Base-by-base conservation (phyloP, 257 asterid species). In the Phtheirospermum japonicum region DNA sequence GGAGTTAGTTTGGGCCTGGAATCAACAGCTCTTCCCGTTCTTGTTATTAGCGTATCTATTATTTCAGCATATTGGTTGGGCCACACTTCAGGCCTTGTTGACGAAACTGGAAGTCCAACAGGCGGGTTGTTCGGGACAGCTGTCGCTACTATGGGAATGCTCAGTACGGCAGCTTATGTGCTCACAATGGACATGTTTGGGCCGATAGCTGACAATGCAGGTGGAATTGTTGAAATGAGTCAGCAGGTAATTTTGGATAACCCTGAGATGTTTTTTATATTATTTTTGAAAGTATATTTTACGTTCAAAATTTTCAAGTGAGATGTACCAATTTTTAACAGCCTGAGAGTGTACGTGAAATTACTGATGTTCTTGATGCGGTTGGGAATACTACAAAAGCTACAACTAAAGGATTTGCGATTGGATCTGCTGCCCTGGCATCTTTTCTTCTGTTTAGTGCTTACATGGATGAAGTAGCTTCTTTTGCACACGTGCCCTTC, bases 181-280 rank as follows among this genome's bases (percentile, higher is more conserved):
- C 94, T 93, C 54, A 93, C 97, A 30, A 93, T 93, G 99, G 99
- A 93, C 76, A 93, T 93, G 99, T 93, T 93, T 83, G 99, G 99
- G 71, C 99, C 99, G 45, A 93, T 93, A 73, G 99, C 97, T 74
- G 99, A 93, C 82, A 93, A 93, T 85, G 97, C 99, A 10, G 99
- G 99, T 73, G 99, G 99, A 71, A 93, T 93, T 70, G 99, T 84
- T 68, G 99, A 93, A 81, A 93, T 93, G 99, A 93, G 99, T 78
- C 96, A 83, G 81, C 99, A 93, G 99, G 99, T 89, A 74, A 59
- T 65, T 57, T 40, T 54, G 60, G 33, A 70, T 61, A 48, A 51
- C 57, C 66, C 40, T 62, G 50, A 51, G 54, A 67, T 33, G n/a
- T 14, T 65, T 2, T 65, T 63, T 1, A 23, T 1, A 23, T 1